These are phyloP conservation scores for Xylariaceae sp. DNA, from an alignment of 2,329 filamentous ascomycete genomes.

Conservation along the genomic window DNA sequence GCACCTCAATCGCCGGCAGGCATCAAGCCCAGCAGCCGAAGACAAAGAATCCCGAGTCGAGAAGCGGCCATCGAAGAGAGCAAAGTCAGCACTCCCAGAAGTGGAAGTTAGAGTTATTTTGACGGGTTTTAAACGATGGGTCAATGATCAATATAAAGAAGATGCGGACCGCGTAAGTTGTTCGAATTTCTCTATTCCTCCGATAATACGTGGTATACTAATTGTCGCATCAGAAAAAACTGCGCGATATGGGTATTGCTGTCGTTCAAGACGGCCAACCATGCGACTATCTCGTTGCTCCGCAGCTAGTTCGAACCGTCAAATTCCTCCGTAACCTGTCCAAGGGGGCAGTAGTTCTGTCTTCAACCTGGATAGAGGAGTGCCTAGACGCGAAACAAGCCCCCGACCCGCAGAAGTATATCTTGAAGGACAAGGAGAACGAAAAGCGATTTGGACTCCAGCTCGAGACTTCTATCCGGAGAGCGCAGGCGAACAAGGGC, in stretches of 20 bases:
- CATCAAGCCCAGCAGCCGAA: slow-evolving; percentile 37
- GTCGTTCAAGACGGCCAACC: slow-evolving; percentile 70
- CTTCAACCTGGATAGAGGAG: slow-evolving; percentile 71
- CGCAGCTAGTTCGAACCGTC: slow-evolving; percentile 79
- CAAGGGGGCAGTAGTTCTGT: slow-evolving; percentile 71
- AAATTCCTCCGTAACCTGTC: slow-evolving; percentile 91
- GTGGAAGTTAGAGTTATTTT: slow-evolving; percentile 73
- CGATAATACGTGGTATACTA: slow-evolving; percentile 16
- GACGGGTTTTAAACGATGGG: slow-evolving; percentile 82
- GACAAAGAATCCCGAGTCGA: slow-evolving; percentile 40
- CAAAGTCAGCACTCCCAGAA: slow-evolving; percentile 58
- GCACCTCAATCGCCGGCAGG: slow-evolving; percentile 33
- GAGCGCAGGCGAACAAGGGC: slow-evolving; percentile 72
- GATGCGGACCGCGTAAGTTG: slow-evolving; percentile 71
- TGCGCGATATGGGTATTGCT: slow-evolving; percentile 78
- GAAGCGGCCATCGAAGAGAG: slow-evolving; percentile 56
- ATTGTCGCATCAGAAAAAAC: slow-evolving; percentile 57
- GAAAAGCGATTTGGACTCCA: slow-evolving; percentile 69
- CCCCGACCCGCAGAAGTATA: slow-evolving; percentile 60
- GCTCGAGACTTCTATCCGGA: slow-evolving; percentile 61
- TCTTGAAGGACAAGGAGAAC: slow-evolving; percentile 65
- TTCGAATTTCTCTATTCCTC: background rate
- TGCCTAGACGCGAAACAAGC: slow-evolving; percentile 66
- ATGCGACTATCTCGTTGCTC: slow-evolving; percentile 84
- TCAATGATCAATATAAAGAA: slow-evolving; percentile 67